Percentiles rank a stretch among this genome's conserved stretches.
phyloP scores from a whole-genome alignment of 2,329 filamentous ascomycete species.

The Seiridium unicorne region DNA sequence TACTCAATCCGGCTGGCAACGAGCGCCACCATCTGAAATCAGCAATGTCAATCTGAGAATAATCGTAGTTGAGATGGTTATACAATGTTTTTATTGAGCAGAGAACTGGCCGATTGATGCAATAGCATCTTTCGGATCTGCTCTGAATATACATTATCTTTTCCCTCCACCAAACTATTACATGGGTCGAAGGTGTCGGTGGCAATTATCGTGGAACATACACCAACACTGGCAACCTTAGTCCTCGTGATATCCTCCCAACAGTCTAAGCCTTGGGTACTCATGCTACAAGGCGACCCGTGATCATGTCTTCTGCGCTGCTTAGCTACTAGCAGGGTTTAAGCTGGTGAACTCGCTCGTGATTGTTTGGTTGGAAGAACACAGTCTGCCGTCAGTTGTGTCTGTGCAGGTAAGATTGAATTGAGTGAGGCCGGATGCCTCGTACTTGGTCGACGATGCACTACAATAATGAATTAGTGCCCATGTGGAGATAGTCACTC shows the following conservation, averaged over 20 bases:
- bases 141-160: neutral
- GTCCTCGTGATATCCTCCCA: neutral
- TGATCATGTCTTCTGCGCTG: too few relatives aligned
- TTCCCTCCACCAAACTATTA: neutral
- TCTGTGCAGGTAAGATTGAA: conserved; percentile 7
- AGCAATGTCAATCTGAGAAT: neutral
- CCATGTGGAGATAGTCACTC: too few relatives aligned
- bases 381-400: neutral
- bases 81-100: neutral
- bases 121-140: neutral
- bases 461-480: neutral
- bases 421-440: conserved; percentile 17
- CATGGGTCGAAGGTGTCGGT: neutral
- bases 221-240: neutral
- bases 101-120: neutral
- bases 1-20: neutral
- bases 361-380: neutral
- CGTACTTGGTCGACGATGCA: conserved; percentile 8
- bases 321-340: neutral
- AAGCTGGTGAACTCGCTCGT: conserved; percentile 10
- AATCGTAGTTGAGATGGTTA: too few relatives aligned
- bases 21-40: neutral
- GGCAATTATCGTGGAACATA: neutral
- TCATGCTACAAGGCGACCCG: too few relatives aligned
- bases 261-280: neutral